Evolutionary conservation across 345 rosid species (phyloP), one percentile per base, ranked within the genome.

Genomic region (Salix arbutifolia): DNA sequence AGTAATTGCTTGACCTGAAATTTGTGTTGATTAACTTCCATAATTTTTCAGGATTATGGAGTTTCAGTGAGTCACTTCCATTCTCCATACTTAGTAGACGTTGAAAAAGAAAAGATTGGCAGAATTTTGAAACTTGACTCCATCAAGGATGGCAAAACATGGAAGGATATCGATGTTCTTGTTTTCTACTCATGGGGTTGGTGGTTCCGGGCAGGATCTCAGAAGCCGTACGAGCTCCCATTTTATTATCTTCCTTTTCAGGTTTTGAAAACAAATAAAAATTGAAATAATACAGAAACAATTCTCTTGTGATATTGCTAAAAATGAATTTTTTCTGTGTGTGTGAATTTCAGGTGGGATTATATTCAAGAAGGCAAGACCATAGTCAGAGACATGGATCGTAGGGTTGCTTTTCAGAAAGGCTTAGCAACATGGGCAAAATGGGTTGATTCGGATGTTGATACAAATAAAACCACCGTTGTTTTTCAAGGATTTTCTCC

Each of bases 401-500:
- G 94, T 13, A 89, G 89, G 93, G 88, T 46, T 68, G 97, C 97
- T 14, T 91, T 90, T 74, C 86, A 74, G 16, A 85, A 78, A 81
- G 96, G 85, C 40, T 88, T 94, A 61, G 84, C 77, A 75, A 92
- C 97, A 65, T 94, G 97, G 98, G 91, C 91, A 26, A 81, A 87
- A 38, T 94, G 97, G 98, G 94, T 91, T 19, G 92, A 94, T 84
- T 69, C 92, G 7, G 86, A 91, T 25, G 90, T 92, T 7, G 91
- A 94, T 84, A 73, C 90, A 60, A 75, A 74, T 25, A 87, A 81
- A 83, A 89, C 94, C 10, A 83, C 25, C 23, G 91, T 94, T 71
- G 52, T 92, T 75, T 92, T 91, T 73, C 97, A 94, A 81, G 94
- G 97, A 74, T 81, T 89, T 70, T 91, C 97, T 18, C 96, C 98